Evolutionary conservation across 1,284 basidiomycete species (phyloP), one percentile per base, ranked within the genome.

Genomic region (Ceratobasidium sp.): DNA sequence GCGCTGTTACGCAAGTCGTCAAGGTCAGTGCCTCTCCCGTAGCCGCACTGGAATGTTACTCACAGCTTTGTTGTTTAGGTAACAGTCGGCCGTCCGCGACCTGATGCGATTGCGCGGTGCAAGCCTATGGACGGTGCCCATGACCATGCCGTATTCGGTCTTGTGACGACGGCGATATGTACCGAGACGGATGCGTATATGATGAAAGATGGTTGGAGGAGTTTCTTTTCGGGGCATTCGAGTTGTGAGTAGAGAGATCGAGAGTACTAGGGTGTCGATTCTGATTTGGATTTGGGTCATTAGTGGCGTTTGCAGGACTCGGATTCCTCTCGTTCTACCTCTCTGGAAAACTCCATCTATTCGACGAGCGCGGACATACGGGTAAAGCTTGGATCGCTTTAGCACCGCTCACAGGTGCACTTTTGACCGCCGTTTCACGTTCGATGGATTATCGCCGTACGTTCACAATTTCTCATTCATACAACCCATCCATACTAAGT

Each of bases 211-310:
- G 97, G 97, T 0, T 99, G 96, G 87, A 90, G 94, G 80, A 96
- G 94, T 82, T 98, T 99, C 84, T 95, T 95, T 4, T 96, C 94
- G 66, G 97, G 97, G 0, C 97, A 99, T 85, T 91, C 94, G 0
- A 94, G 93, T 81, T 82, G 89, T 95, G 84, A 54, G 89, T 20
- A 33, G 11, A 1, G 31, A 37, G 53, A 15, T 75, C 10, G 45
- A 33, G 23, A n/a, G 20, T 23, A n/a, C 7, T 3, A 13, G 10
- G 33, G 6, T 69, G 31, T 35, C 45, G 61, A 8, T 63, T 35
- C 63, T 5, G 6, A n/a, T 65, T 20, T 65, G 63, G 45, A 20
- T 8, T 15, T 47, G n/a, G n/a, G n/a, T n/a, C n/a, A n/a, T n/a
- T 45, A 94, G 94, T 97, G 68, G 94, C 95, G 0, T 99, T 97